phyloP scores from a whole-genome alignment of 1,284 basidiomycete species.

The Vanrija sp. region DNA sequence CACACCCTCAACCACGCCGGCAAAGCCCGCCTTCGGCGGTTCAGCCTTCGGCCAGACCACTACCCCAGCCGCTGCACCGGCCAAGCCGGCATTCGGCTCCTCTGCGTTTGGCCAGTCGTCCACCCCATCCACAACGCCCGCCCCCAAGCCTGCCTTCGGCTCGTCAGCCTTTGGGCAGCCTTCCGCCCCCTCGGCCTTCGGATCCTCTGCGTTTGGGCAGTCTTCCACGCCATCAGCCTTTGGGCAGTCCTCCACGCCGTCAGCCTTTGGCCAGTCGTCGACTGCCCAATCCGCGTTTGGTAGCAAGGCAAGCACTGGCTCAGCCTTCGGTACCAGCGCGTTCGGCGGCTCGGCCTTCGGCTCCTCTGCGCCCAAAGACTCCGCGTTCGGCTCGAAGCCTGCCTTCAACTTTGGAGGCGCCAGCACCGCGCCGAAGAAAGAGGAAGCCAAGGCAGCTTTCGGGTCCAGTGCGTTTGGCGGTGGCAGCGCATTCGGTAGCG shows the following conservation, averaged over 20 bases:
- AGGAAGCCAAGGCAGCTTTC: slow-evolving; percentile 11
- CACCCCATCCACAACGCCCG: slow-evolving; percentile 7
- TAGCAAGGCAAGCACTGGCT: background rate
- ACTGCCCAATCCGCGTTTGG: background rate
- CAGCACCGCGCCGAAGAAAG: too few species aligned
- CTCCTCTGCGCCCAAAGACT: too few species aligned
- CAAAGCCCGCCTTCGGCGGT: slow-evolving; percentile 20
- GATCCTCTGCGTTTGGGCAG: slow-evolving; percentile 8
- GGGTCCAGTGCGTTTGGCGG: slow-evolving; percentile 11
- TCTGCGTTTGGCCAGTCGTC: slow-evolving; percentile 17
- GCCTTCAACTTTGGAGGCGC: background rate
- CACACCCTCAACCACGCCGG: background rate
- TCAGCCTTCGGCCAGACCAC: background rate
- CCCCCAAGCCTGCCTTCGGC: background rate
- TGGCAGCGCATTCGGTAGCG: slow-evolving; percentile 10
- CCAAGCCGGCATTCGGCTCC: slow-evolving; percentile 1
- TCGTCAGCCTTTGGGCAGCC: slow-evolving; percentile 9
- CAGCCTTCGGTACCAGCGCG: background rate
- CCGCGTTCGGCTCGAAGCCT: background rate
- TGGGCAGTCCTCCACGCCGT: slow-evolving; percentile 14
- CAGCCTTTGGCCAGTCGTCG: slow-evolving; percentile 1
- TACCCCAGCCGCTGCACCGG: background rate
- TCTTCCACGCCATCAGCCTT: slow-evolving; percentile 12
- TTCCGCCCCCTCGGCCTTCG: background rate
- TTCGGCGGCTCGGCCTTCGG: background rate